A percentile compares a stretch with the other conserved stretches of the same genome.
Conservation (phyloP, 2,329 filamentous ascomycete species). For the Sarocladium oryzae region DNA sequence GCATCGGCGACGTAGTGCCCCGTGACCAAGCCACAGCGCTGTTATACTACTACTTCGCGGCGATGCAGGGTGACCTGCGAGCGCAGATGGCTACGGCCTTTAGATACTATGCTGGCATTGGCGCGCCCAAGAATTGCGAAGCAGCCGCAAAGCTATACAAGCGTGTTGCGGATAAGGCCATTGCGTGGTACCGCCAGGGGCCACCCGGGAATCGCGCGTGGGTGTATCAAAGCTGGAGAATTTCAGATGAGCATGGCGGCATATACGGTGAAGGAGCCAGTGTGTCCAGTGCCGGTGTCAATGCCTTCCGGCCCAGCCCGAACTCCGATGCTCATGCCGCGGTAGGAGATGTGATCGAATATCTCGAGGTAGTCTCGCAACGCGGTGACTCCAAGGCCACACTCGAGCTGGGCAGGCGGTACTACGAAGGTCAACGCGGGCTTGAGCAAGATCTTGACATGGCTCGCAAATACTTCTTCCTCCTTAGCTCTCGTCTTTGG, state of each 20-base stretch:
- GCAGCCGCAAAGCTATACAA: slow-evolving; percentile 84
- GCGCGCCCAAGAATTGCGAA: slow-evolving; percentile 79
- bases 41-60: slow-evolving; percentile 91
- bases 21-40: slow-evolving; percentile 86
- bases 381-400: slow-evolving; percentile 86
- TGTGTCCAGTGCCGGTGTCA: slow-evolving; percentile 76
- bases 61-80: slow-evolving; percentile 70
- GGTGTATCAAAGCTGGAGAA: slow-evolving; percentile 70
- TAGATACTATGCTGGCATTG: slow-evolving; percentile 78
- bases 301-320: slow-evolving; percentile 66
- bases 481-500: slow-evolving; percentile 79
- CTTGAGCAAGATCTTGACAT: slow-evolving; percentile 66
- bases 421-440: slow-evolving; percentile 78
- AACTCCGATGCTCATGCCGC: slow-evolving; percentile 78
- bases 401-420: slow-evolving; percentile 76
- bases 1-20: slow-evolving; percentile 73
- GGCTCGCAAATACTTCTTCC: slow-evolving; percentile 75
- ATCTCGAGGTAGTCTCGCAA: slow-evolving; percentile 80
- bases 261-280: slow-evolving; percentile 95
- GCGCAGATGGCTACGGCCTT: slow-evolving; percentile 94
- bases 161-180: slow-evolving; percentile 85
- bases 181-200: slow-evolving; percentile 79
- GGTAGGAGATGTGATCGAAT: slow-evolving; percentile 91
- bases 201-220: slow-evolving; percentile 81
- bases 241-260: slow-evolving; percentile 85